These are phyloP conservation scores for Picea abies DNA, from an alignment of 83 land plant species.

Conservation along the genomic window DNA sequence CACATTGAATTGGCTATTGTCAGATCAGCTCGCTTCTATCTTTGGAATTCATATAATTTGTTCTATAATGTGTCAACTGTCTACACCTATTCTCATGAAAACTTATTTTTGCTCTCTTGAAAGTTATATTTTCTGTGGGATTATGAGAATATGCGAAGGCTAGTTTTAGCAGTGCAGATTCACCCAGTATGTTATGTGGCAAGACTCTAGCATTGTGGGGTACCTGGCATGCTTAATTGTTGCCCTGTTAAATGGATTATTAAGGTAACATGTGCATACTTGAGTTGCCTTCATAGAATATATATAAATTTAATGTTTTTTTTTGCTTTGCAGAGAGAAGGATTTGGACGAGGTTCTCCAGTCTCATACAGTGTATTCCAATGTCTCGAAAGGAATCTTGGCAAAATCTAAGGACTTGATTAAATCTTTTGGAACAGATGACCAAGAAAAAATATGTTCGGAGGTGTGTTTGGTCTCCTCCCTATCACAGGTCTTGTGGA, in stretches of 20 bases:
- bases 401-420: slow-evolving; percentile 91
- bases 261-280: background rate
- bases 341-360: slow-evolving; percentile 98
- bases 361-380: slow-evolving; percentile 88
- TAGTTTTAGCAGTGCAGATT: background rate
- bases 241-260: background rate
- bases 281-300: background rate
- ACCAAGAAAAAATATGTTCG: slow-evolving; percentile 82
- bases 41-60: too few species aligned
- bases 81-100: background rate
- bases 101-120: background rate
- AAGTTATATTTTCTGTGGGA: background rate
- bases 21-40: too few species aligned
- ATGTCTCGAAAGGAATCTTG: slow-evolving; percentile 96
- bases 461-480: slow-evolving; percentile 56
- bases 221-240: background rate
- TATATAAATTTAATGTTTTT: slow-evolving; percentile 6
- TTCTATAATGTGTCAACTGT: background rate
- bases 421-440: slow-evolving; percentile 83
- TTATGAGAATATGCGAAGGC: background rate
- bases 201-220: background rate
- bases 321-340: slow-evolving; percentile 73
- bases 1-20: too few species aligned
- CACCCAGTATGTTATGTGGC: background rate
- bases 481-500: slow-evolving; percentile 4